phyloP scores from a whole-genome alignment of 1,139 yeast species.

The Eremothecium gossypii region DNA sequence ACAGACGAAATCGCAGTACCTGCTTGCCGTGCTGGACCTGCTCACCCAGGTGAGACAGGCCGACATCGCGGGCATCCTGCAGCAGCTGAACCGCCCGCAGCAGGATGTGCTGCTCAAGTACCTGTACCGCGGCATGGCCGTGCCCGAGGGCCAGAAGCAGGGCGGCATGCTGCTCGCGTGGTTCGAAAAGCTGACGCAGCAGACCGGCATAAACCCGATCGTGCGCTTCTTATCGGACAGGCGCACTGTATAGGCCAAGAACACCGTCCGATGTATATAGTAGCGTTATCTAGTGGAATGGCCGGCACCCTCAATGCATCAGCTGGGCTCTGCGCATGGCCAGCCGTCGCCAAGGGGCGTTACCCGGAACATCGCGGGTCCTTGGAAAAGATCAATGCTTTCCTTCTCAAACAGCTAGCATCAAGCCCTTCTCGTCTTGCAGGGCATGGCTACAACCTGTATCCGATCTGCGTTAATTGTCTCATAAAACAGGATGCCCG shows the following conservation, averaged over 20 bases:
- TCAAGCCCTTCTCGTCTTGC: too few relatives aligned
- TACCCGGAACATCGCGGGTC: too few relatives aligned
- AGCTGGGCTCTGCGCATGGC: too few relatives aligned
- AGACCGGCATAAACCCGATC: conserved; percentile 82
- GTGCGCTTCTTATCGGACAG: conserved; percentile 81
- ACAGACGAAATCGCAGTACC: conserved; percentile 30
- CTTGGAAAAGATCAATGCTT: too few relatives aligned
- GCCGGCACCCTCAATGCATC: too few relatives aligned
- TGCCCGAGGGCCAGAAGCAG: conserved; percentile 69
- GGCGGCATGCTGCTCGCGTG: conserved; percentile 82
- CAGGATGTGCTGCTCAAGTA: conserved; percentile 77
- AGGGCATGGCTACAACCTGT: too few relatives aligned
- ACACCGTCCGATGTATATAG: too few relatives aligned
- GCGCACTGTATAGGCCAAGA: conserved; percentile 36
- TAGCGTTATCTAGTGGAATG: too few relatives aligned
- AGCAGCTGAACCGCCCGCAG: conserved; percentile 50
- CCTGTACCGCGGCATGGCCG: conserved; percentile 76
- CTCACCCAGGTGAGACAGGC: conserved; percentile 65
- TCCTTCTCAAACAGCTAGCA: too few relatives aligned
- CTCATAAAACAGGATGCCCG: too few relatives aligned
- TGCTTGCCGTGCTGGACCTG: conserved; percentile 61
- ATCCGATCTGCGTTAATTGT: too few relatives aligned
- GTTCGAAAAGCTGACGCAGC: conserved; percentile 84
- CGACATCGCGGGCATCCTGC: conserved; percentile 57
- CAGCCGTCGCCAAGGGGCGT: too few relatives aligned